Conservation (phyloP, 2,329 filamentous ascomycete species). For the Calonectria pteridis region DNA sequence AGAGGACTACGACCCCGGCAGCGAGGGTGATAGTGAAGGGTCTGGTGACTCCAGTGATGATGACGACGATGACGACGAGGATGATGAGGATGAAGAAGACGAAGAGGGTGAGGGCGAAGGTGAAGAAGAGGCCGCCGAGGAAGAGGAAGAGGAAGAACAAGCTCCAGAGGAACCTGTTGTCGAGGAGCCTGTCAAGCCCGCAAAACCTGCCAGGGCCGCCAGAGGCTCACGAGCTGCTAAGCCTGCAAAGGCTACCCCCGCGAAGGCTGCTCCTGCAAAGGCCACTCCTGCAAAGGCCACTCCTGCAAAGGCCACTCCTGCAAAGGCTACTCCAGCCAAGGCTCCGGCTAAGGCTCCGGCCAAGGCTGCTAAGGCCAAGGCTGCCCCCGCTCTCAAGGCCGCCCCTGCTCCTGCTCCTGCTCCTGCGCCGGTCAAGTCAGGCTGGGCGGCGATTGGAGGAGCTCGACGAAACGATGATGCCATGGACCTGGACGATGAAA, state of each 20-base stretch:
- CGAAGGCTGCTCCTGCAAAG: slow-evolving; percentile 4
- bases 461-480: slow-evolving; percentile 40
- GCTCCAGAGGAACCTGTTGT: slow-evolving; percentile 35
- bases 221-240: neutral
- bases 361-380: neutral
- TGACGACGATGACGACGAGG: slow-evolving; percentile 56
- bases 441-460: slow-evolving; percentile 48
- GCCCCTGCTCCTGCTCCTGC: slow-evolving; percentile 10
- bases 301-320: neutral
- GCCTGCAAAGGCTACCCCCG: neutral
- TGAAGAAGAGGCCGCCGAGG: slow-evolving; percentile 43
- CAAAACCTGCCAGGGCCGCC: slow-evolving; percentile 22
- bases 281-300: slow-evolving; percentile 5
- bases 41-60: slow-evolving; percentile 68
- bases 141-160: slow-evolving; percentile 29
- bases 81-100: slow-evolving; percentile 54
- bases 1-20: slow-evolving; percentile 75
- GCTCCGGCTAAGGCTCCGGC: neutral
- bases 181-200: slow-evolving; percentile 25
- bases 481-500: slow-evolving; percentile 49
- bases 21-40: slow-evolving; percentile 70
- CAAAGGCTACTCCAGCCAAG: neutral
- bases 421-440: slow-evolving; percentile 41
- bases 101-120: slow-evolving; percentile 51
- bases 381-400: neutral